Evolutionary conservation across 805 yeast species (phyloP), one percentile per base, ranked within the genome.

Genomic region (Clavispora phyllophila): DNA sequence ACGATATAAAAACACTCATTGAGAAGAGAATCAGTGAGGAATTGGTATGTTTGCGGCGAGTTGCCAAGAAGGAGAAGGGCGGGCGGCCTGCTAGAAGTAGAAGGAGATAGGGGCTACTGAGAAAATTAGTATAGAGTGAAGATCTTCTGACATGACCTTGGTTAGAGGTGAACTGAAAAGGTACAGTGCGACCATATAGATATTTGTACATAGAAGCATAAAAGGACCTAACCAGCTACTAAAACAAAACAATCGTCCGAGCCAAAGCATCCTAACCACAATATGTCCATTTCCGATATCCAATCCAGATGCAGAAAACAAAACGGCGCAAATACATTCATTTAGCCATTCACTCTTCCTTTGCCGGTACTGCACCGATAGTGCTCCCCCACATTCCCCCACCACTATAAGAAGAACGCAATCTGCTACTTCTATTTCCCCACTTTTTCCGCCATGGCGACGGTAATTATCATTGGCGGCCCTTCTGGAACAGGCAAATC

Each of bases 401-500:
- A 39, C 42, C 12, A 13, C 32, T 35, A 34, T 33, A 33, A 33
- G 17, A 19, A 33, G 5, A 2, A 7, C 36, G 4, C 4, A 3
- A 4, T 9, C 25, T 9, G 20, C 33, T 8, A 14, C 22, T 29
- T 4, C 14, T 13, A 9, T 17, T 29, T 2, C 2, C 10, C n/a
- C 12, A 14, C 10, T n/a, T n/a, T n/a, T n/a, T 5, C 15, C 7
- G 17, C 28, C 25, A 40, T 44, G 52, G 44, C 57, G 13, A 44
- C 58, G 0, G 78, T 80, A 2, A 61, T 79, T 24, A 80, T 89
- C 2, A 79, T 91, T 8, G 96, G 95, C 10, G 99, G 99, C 0
- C 96, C 98, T 0, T 90, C 96, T 0, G 98, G 98, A 8, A 85
- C 96, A 2, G 99, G 99, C 1, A 93, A 93, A 60, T 73, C 95